Percentiles rank a stretch among this genome's conserved stretches.
Evolutionary conservation across 2,329 filamentous ascomycete species (phyloP).

Genomic region (Sphaerostilbella broomeana): DNA sequence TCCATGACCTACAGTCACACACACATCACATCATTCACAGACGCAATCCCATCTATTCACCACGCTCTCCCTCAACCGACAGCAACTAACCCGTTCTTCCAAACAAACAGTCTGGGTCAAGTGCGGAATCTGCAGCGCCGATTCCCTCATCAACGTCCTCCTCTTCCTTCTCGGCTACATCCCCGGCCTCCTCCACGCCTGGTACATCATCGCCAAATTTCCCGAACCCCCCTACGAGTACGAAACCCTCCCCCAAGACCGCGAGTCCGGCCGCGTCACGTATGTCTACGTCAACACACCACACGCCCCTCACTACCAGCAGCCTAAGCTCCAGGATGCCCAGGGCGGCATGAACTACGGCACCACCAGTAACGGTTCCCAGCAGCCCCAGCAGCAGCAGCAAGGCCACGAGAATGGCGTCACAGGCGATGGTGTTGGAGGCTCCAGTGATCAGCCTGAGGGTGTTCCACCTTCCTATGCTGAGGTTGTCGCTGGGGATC

Average conservation of each 20-base stretch:
- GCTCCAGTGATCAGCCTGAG: conserved; percentile 31
- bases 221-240: conserved; percentile 71
- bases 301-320: conserved; percentile 31
- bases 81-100: conserved; percentile 9
- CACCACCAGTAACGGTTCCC: conserved; percentile 24
- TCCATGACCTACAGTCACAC: too few relatives aligned
- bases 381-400: conserved; percentile 20
- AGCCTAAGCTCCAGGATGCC: conserved; percentile 16
- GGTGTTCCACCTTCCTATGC: conserved; percentile 74
- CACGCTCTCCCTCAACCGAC: too few relatives aligned
- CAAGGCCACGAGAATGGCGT: conserved; percentile 28
- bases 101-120: conserved; percentile 80
- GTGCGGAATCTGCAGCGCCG: conserved; percentile 82
- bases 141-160: conserved; percentile 91
- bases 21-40: too few relatives aligned
- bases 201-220: conserved; percentile 94
- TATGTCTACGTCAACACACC: conserved; percentile 68
- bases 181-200: conserved; percentile 86
- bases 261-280: conserved; percentile 54
- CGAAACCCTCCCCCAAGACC: conserved; percentile 45
- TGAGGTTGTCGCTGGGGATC: conserved; percentile 80
- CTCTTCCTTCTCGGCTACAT: conserved; percentile 74
- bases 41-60: too few relatives aligned
- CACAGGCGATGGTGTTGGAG: conserved; percentile 34
- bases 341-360: conserved; percentile 40